These are phyloP conservation scores for Exserohilum turcica DNA, from an alignment of 2,329 filamentous ascomycete genomes.

Conservation along the genomic window DNA sequence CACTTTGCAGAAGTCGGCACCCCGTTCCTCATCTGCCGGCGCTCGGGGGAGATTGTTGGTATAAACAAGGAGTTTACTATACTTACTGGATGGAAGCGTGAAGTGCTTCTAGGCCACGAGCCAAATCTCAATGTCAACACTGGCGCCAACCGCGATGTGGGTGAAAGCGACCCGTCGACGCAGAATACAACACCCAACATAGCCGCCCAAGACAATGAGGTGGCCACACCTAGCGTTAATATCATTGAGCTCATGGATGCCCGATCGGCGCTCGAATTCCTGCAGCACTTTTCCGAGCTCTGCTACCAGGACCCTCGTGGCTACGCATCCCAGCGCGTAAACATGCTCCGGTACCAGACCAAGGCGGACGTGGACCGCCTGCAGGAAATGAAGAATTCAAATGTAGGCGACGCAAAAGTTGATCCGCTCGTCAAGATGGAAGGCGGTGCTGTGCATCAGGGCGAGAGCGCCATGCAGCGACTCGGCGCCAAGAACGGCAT, in stretches of 20 bases:
- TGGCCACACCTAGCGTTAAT: slow-evolving; percentile 74
- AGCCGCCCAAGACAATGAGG: slow-evolving; percentile 40
- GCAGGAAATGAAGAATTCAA: slow-evolving; percentile 30
- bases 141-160: slow-evolving; percentile 55
- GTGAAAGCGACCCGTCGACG: slow-evolving; percentile 47
- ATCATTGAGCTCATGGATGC: slow-evolving; percentile 92
- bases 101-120: slow-evolving; percentile 84
- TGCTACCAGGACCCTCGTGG: slow-evolving; percentile 91
- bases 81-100: slow-evolving; percentile 90
- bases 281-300: slow-evolving; percentile 90
- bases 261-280: slow-evolving; percentile 90
- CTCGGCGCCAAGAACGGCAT: slow-evolving; percentile 83
- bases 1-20: slow-evolving; percentile 86
- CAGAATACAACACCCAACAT: slow-evolving; percentile 55
- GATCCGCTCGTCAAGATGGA: slow-evolving; percentile 41
- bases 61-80: slow-evolving; percentile 98
- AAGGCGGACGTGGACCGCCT: slow-evolving; percentile 44
- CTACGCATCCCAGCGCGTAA: slow-evolving; percentile 80
- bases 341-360: slow-evolving; percentile 82
- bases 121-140: slow-evolving; percentile 86
- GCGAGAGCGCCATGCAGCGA: slow-evolving; percentile 78
- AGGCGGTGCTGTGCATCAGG: slow-evolving; percentile 50
- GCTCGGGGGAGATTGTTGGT: slow-evolving; percentile 92
- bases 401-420: slow-evolving; percentile 26
- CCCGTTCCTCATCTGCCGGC: slow-evolving; percentile 87